phyloP scores from a whole-genome alignment of 441 rosid species.

The Arabidopsis lyrata region DNA sequence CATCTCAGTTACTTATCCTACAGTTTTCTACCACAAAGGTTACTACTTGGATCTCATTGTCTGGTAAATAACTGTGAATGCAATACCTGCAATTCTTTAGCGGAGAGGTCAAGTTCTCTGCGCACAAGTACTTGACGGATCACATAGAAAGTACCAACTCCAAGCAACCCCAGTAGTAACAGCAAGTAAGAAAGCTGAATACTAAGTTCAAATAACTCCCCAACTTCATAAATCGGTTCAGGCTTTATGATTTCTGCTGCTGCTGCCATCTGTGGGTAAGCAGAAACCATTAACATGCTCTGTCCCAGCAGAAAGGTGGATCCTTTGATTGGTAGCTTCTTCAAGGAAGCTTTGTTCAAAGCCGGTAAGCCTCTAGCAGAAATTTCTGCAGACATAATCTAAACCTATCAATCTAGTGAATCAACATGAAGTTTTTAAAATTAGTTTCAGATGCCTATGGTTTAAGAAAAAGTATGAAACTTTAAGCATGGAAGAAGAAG shows the following conservation, averaged over 20 bases:
- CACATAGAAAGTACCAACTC: conserved; percentile 89
- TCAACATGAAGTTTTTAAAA: too few relatives aligned
- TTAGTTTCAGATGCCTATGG: background rate
- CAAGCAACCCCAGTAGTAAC: conserved; percentile 79
- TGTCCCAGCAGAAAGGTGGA: conserved; percentile 60
- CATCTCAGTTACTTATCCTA: background rate
- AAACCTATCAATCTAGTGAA: background rate
- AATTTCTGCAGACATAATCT: conserved; percentile 49
- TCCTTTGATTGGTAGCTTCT: conserved; percentile 53
- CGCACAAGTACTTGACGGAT: conserved; percentile 97
- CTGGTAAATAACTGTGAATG: background rate
- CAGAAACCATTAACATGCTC: conserved; percentile 57
- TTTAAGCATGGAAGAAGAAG: conserved; percentile 11
- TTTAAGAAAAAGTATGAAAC: background rate
- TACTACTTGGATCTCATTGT: conserved; percentile 12
- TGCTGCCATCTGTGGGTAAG: conserved; percentile 58
- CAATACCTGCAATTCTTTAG: conserved; percentile 90
- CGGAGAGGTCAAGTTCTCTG: conserved; percentile 97
- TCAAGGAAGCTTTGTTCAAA: conserved; percentile 48
- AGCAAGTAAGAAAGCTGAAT: conserved; percentile 92
- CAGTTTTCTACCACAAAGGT: conserved; percentile 19
- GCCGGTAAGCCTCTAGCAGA: conserved; percentile 46
- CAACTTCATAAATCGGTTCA: conserved; percentile 68
- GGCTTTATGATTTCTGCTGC: conserved; percentile 57
- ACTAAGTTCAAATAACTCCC: conserved; percentile 88